phyloP scores from a whole-genome alignment of 768 basidiomycete species.

The Suillus americanus region DNA sequence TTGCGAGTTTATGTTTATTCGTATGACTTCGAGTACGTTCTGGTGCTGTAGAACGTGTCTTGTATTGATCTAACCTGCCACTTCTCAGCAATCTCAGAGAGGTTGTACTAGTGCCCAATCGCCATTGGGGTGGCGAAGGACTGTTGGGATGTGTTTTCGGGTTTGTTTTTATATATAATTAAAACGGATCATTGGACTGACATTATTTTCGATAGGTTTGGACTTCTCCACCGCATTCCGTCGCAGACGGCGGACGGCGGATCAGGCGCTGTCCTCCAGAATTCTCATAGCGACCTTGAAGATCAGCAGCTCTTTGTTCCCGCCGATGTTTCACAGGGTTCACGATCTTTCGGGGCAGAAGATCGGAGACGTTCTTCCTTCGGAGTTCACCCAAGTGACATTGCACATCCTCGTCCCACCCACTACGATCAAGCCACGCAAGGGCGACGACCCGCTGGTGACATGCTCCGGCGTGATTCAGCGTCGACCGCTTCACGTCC shows the following conservation, averaged over 20 bases:
- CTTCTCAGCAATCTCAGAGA: constrained; percentile 77
- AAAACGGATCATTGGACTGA: constrained; percentile 2
- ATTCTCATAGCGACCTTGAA: constrained; percentile 51
- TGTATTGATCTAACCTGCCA: constrained; percentile 11
- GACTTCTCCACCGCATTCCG: constrained; percentile 91
- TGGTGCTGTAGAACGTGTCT: background rate
- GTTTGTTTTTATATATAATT: constrained; percentile 42
- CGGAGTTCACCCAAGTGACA: constrained; percentile 12
- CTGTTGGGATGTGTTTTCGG: constrained; percentile 95
- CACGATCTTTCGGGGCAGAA: constrained; percentile 3
- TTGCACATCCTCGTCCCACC: constrained; percentile 31
- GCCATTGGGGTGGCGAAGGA: constrained; percentile 97
- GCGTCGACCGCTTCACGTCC: constrained; percentile 22
- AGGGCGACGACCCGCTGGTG: constrained; percentile 15
- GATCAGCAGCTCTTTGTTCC: constrained; percentile 73
- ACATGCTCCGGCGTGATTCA: constrained; percentile 15
- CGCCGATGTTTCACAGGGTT: constrained; percentile 45
- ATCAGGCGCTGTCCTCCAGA: constrained; percentile 56
- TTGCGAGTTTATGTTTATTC: constrained; percentile 95
- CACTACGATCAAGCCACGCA: constrained; percentile 18
- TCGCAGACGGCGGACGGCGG: constrained; percentile 62
- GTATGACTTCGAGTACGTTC: constrained; percentile 88
- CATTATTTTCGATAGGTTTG: constrained; percentile 55
- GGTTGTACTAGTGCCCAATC: constrained; percentile 92
- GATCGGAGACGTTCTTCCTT: constrained; percentile 11